Percentiles rank a stretch among this genome's conserved stretches.
Evolutionary conservation across 805 yeast genomes (phyloP).

Genomic region (Zygosaccharomyces bailii): DNA sequence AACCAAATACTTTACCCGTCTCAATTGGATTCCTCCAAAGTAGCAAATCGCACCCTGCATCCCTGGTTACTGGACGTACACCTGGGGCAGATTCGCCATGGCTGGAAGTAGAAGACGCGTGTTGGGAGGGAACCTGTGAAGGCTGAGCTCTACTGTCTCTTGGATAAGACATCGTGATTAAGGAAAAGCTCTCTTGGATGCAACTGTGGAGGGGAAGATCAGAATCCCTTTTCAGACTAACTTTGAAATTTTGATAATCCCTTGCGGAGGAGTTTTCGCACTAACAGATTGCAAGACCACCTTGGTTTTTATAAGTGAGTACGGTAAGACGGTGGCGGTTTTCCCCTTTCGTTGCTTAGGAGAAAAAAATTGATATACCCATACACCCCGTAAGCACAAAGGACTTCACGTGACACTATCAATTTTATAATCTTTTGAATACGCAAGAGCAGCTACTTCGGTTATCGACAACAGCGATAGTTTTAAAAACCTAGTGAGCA

Average conservation of each 20-base stretch:
- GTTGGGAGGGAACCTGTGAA: conserved; percentile 1
- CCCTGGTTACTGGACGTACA: not conserved
- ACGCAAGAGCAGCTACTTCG: too few relatives aligned
- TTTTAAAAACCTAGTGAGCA: too few relatives aligned
- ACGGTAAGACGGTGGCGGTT: conserved; percentile 1
- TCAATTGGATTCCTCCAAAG: conserved; percentile 47
- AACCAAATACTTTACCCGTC: conserved; percentile 74
- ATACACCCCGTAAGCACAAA: not conserved
- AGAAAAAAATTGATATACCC: not conserved
- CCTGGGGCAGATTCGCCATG: conserved; percentile 3
- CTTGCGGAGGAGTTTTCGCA: conserved; percentile 7
- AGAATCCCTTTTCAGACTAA: too few relatives aligned
- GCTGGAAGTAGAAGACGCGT: conserved; percentile 1
- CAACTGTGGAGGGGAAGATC: not conserved
- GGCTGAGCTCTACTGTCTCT: conserved; percentile 4
- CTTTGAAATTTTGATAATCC: not conserved
- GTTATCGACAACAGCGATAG: too few relatives aligned
- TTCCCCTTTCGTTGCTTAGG: conserved; percentile 3
- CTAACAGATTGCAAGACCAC: not conserved
- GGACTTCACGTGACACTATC: too few relatives aligned
- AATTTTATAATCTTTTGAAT: too few relatives aligned
- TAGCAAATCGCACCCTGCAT: conserved; percentile 22
- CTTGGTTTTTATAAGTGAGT: conserved; percentile 6
- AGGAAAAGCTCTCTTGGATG: not conserved
- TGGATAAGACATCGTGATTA: conserved; percentile 1